A percentile compares a stretch with the other conserved stretches of the same genome.
Conservation (phyloP, 1,139 yeast genomes). For the Hansenula lynferdii region DNA sequence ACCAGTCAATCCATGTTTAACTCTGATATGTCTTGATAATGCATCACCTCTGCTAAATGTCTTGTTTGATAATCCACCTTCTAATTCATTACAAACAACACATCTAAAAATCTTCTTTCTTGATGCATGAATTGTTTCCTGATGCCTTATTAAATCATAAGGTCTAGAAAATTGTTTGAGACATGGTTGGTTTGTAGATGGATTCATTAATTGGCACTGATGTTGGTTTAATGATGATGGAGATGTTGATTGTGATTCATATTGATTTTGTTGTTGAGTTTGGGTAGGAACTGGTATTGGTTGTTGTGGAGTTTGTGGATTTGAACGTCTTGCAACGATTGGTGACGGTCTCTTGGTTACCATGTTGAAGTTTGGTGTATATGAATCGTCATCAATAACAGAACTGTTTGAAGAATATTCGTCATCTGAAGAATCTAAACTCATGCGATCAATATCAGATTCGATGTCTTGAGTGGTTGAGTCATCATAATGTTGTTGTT, state of each 20-base stretch:
- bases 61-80: constrained; percentile 42
- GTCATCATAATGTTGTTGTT: constrained; percentile 7
- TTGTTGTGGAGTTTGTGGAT: background rate
- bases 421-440: constrained; percentile 17
- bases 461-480: constrained; percentile 18
- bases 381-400: constrained; percentile 16
- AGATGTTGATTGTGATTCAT: constrained; percentile 4
- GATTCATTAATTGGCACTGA: constrained; percentile 57
- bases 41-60: constrained; percentile 96
- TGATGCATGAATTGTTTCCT: constrained; percentile 91
- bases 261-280: constrained; percentile 5
- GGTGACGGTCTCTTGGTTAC: constrained; percentile 4
- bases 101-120: constrained; percentile 85
- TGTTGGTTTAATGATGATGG: constrained; percentile 25
- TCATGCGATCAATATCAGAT: constrained; percentile 21
- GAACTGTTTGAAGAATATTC: constrained; percentile 20
- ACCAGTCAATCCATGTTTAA: constrained; percentile 73
- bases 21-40: constrained; percentile 84
- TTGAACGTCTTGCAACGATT: background rate
- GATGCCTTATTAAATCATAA: constrained; percentile 91
- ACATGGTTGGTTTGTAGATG: constrained; percentile 60
- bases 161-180: constrained; percentile 86
- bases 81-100: constrained; percentile 61
- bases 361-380: constrained; percentile 7
- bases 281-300: too few species aligned